phyloP scores from a whole-genome alignment of 495 filamentous ascomycete genomes.

The Penicillium chermesinum region DNA sequence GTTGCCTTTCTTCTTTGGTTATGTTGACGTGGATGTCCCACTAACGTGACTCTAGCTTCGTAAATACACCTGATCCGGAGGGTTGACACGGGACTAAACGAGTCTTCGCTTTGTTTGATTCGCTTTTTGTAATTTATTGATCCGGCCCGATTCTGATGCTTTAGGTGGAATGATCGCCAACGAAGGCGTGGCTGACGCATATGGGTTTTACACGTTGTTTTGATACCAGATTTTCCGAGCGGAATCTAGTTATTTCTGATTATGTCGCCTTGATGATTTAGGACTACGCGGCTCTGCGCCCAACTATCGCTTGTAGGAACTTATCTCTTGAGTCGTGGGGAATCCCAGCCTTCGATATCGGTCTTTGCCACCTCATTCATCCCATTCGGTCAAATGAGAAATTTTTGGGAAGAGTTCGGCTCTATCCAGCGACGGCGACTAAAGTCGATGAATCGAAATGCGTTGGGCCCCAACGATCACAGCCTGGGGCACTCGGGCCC shows the following conservation, averaged over 20 bases:
- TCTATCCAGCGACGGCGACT: too few species aligned
- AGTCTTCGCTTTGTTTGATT: slow-evolving; percentile 13
- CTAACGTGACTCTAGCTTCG: slow-evolving; percentile 29
- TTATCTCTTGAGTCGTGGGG: too few species aligned
- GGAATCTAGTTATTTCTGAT: not conserved
- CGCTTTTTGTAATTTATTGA: slow-evolving; percentile 26
- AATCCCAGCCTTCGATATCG: too few species aligned
- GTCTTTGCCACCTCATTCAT: too few species aligned
- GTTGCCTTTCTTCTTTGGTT: slow-evolving; percentile 29
- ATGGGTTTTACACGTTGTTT: slow-evolving; percentile 6
- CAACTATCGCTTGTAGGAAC: too few species aligned
- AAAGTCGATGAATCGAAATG: not conserved
- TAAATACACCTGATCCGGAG: slow-evolving; percentile 37
- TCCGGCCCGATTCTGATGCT: slow-evolving; percentile 5
- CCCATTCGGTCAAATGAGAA: too few species aligned
- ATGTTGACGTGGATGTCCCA: slow-evolving; percentile 1
- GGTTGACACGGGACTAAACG: slow-evolving; percentile 13
- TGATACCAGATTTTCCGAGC: slow-evolving; percentile 9
- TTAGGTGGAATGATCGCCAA: not conserved
- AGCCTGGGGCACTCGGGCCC: not conserved
- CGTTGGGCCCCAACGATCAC: not conserved
- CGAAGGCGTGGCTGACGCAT: not conserved
- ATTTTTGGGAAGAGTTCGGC: too few species aligned
- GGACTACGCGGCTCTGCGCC: too few species aligned
- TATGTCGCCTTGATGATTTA: not conserved